A percentile compares a stretch with the other conserved stretches of the same genome.
phyloP scores from a whole-genome alignment of 1,284 basidiomycete genomes.

The Fomitopsis pinicola region DNA sequence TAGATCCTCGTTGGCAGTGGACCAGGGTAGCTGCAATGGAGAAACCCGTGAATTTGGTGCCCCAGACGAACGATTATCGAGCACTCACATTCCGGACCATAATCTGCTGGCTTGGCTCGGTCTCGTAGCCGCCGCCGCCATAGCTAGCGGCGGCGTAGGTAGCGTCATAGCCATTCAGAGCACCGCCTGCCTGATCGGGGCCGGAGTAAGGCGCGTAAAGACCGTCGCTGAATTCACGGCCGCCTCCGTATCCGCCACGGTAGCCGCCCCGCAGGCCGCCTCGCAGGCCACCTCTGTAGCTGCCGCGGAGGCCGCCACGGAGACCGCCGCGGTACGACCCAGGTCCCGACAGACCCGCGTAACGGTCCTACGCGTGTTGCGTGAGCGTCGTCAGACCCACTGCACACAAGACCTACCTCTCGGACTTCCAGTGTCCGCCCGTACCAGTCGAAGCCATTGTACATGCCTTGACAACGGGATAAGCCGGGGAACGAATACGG shows the following conservation, averaged over 20 bases:
- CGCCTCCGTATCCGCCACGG: slow-evolving; percentile 36
- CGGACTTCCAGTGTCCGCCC: slow-evolving; percentile 90
- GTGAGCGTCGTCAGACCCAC: not conserved
- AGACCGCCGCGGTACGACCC: slow-evolving; percentile 59
- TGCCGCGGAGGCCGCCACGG: slow-evolving; percentile 52
- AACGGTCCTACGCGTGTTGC: slow-evolving; percentile 67
- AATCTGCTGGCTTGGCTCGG: slow-evolving; percentile 93
- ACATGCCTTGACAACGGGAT: slow-evolving; percentile 62
- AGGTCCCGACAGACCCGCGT: slow-evolving; percentile 72
- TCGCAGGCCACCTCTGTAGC: slow-evolving; percentile 47
- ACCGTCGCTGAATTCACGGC: slow-evolving; percentile 54
- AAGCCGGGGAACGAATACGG: not conserved
- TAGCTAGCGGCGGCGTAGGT: slow-evolving; percentile 27
- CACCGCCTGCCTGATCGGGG: slow-evolving; percentile 59
- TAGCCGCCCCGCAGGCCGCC: slow-evolving; percentile 57
- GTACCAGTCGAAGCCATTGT: slow-evolving; percentile 93
- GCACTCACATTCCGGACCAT: slow-evolving; percentile 91
- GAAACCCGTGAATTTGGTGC: slow-evolving; percentile 3
- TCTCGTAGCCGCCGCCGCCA: slow-evolving; percentile 32
- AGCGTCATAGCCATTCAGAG: slow-evolving; percentile 43
- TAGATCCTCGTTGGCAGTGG: slow-evolving; percentile 97
- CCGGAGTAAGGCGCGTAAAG: slow-evolving; percentile 81
- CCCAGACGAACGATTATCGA: not conserved
- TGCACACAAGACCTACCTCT: slow-evolving; percentile 51
- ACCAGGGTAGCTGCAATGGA: slow-evolving; percentile 82